Conservation (phyloP, 208 protist species). For the Tritrichomonas musculus region DNA sequence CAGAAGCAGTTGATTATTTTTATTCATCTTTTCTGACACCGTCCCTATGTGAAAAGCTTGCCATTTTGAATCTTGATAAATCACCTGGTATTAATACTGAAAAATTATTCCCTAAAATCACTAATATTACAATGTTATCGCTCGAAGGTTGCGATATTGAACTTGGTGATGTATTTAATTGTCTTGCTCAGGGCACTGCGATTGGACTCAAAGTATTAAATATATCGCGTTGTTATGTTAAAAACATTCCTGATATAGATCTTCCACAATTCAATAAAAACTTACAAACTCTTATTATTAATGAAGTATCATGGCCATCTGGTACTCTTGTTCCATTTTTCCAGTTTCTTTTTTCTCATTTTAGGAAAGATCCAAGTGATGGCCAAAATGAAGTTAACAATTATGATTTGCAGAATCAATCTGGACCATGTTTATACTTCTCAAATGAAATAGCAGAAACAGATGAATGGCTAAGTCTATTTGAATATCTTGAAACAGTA, state of each 20-base stretch:
- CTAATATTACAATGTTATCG: not conserved
- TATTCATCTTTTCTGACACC: not conserved
- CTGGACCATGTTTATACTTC: too few relatives aligned
- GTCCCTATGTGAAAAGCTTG: not conserved
- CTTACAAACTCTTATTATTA: not conserved
- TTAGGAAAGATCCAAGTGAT: too few relatives aligned
- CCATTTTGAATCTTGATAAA: not conserved
- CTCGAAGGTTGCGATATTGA: not conserved
- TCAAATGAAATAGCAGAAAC: too few relatives aligned
- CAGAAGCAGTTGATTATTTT: not conserved
- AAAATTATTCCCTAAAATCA: not conserved
- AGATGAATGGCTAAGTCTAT: too few relatives aligned
- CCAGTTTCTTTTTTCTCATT: too few relatives aligned
- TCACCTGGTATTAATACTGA: not conserved
- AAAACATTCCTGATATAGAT: not conserved
- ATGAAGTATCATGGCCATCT: not conserved
- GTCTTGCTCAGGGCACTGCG: not conserved
- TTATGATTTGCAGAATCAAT: too few relatives aligned
- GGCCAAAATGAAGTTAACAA: too few relatives aligned
- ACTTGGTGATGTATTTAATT: not conserved
- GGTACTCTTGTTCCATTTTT: slow-evolving; percentile 6
- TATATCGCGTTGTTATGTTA: not conserved
- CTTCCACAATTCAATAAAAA: not conserved
- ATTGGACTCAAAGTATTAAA: not conserved
- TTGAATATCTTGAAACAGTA: too few relatives aligned